Percentiles rank a stretch among this genome's conserved stretches.
These are phyloP conservation scores for Stachybotrys echinatus DNA, from an alignment of 2,329 filamentous ascomycete species.

Conservation along the genomic window DNA sequence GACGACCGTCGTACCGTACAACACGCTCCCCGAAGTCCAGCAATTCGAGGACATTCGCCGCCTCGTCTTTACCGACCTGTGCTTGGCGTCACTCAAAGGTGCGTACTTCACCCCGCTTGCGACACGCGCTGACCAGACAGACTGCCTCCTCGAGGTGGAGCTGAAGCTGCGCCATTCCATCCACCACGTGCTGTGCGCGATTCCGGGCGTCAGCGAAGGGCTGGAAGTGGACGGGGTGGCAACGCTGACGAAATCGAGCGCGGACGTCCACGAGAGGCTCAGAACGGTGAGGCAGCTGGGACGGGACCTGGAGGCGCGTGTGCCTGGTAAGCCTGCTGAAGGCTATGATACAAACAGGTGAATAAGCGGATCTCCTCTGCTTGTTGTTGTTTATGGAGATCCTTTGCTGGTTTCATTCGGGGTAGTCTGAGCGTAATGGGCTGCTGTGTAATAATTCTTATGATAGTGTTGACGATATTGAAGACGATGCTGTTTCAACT, in stretches of 20 bases:
- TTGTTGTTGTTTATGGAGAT: no score
- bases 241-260: not conserved
- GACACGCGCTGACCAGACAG: not conserved
- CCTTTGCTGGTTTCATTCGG: no score
- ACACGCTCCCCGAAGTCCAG: conserved; percentile 1
- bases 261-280: not conserved
- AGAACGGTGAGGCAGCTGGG: not conserved
- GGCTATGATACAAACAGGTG: no score
- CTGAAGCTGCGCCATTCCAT: conserved; percentile 1
- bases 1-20: not conserved
- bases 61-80: conserved; percentile 1
- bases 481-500: no score
- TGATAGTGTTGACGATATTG: no score
- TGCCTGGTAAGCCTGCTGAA: not conserved
- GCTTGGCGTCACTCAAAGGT: not conserved
- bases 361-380: no score
- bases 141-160: conserved; percentile 1
- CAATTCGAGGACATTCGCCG: conserved; percentile 1
- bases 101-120: not conserved
- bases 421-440: no score
- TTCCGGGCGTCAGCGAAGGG: not conserved
- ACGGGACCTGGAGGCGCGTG: not conserved
- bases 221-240: not conserved
- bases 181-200: conserved; percentile 1
- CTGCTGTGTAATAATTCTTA: no score